Base-by-base conservation (phyloP, 345 rosid genomes). In the Lagerstroemia speciosa region DNA sequence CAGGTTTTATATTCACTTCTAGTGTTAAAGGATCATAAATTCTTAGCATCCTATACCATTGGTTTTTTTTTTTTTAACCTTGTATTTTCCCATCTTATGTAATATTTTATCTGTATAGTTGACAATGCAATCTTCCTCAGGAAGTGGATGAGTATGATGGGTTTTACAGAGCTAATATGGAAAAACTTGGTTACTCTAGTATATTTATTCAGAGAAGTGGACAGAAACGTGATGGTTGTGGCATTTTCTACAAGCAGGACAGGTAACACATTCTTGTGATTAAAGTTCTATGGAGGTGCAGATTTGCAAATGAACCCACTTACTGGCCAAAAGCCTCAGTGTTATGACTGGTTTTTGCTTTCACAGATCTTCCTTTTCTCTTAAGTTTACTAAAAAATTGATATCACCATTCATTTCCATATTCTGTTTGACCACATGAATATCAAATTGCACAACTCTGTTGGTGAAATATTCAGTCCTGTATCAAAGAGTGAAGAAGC, bases 211-310 rank as follows among this genome's bases (percentile, higher is more conserved):
- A 89, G 81, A 91, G 98, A 81, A 86, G 78, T 45, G 96, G 98
- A 62, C 85, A 81, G 74, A 92, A 89, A 79, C 89, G 86, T 76
- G 99, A 94, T 68, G 98, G 99, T 24, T 91, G 97, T 77, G 97
- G 83, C 79, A 89, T 92, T 31, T 89, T 91, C 79, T 94, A 82
- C 77, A 88, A 85, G 81, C 81, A 74, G 52, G 73, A 79, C 78
- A 60, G 96, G 99, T 94, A 84, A 30, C 57, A 19, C 12, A 48
- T 61, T 46, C 41, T 40, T n/a, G 12, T 48, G 24, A 48, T 43
- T 52, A 5, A 27, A 46, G 62, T 33, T 31, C 16, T 30, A 15
- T 17, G n/a, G n/a, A 27, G 24, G 24, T 20, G 31, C 6, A 8
- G 27, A 30, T 14, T 30, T 45, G 57, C 30, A 29, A 67, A 40